Evolutionary conservation across 164 flowering plant genomes (phyloP), one percentile per base, ranked within the genome.

Genomic region (Tetracentron sinense): DNA sequence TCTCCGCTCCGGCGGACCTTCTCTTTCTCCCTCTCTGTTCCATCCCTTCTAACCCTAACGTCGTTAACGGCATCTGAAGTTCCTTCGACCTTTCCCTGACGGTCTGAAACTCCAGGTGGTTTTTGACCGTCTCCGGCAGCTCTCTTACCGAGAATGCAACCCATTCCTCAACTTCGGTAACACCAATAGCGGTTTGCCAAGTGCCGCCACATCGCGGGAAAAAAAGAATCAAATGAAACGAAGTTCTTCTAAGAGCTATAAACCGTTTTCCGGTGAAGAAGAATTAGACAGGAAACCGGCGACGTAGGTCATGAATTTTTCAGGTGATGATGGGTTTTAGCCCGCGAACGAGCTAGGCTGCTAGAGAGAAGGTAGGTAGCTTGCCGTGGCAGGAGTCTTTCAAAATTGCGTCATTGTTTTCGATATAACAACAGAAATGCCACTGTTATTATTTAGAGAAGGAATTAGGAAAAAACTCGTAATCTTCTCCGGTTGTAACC

Each of bases 141-240:
- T 12, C 54, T 38, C 71, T 61, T 78, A 14, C 87, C 72, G 35
- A 78, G 52, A 56, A 82, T 72, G 65, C 90, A 85, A 29, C 90
- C 90, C 90, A 85, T 85, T 22, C 23, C 61, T 65, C 66, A 70
- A 38, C 69, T 56, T 29, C 44, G 21, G 14, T 17, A 31, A 28
- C 42, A 33, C 33, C 28, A 30, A 15, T 26, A 52, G 60, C 64
- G 22, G 65, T 53, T 57, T 42, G 22, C 57, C 58, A 38, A 38
- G 15, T 38, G 44, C 11, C 2, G 4, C 44, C 44, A 3, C 44
- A 38, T 38, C 8, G 44, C 14, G 1, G 44, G 15, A 38, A 38
- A 16, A 21, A 50, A 21, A 21, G 11, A 50, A 22, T 6, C 21
- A 0, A 50, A 50, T 7, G 6, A 3, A 16, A 33, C 8, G 23